phyloP scores from a whole-genome alignment of 2,329 filamentous ascomycete species.

The Hysterium pulicare region DNA sequence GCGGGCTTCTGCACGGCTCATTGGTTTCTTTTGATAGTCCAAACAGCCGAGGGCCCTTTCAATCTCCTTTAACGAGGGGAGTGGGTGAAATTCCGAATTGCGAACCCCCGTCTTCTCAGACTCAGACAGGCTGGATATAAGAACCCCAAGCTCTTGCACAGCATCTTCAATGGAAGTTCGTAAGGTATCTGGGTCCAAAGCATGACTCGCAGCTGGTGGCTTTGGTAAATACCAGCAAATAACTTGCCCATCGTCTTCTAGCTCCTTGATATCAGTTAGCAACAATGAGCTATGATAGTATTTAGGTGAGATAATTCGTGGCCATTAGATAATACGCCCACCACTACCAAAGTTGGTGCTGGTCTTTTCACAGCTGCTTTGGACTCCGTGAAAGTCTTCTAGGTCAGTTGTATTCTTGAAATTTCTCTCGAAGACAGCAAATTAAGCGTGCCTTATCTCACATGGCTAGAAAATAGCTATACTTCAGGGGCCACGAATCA shows the following conservation, averaged over 20 bases:
- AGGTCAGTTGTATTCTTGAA: no score
- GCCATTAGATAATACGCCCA: no score
- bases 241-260: constrained; percentile 25
- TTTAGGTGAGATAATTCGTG: no score
- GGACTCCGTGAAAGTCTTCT: no score
- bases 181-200: constrained; percentile 17
- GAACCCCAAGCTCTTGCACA: constrained; percentile 54
- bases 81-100: constrained; percentile 27
- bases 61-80: constrained; percentile 40
- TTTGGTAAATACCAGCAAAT: constrained; percentile 33
- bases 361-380: no score
- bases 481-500: no score
- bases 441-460: no score
- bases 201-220: constrained; percentile 17
- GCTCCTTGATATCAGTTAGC: constrained; percentile 13
- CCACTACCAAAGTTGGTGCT: no score
- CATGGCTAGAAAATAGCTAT: no score
- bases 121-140: constrained; percentile 44
- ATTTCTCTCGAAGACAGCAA: no score
- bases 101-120: constrained; percentile 26
- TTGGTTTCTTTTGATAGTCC: constrained; percentile 31
- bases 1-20: constrained; percentile 19
- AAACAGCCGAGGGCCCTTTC: constrained; percentile 34
- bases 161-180: constrained; percentile 54
- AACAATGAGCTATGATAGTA: background rate